Evolutionary conservation across 2,329 filamentous ascomycete genomes (phyloP).

Genomic region (Penicillium sp.): DNA sequence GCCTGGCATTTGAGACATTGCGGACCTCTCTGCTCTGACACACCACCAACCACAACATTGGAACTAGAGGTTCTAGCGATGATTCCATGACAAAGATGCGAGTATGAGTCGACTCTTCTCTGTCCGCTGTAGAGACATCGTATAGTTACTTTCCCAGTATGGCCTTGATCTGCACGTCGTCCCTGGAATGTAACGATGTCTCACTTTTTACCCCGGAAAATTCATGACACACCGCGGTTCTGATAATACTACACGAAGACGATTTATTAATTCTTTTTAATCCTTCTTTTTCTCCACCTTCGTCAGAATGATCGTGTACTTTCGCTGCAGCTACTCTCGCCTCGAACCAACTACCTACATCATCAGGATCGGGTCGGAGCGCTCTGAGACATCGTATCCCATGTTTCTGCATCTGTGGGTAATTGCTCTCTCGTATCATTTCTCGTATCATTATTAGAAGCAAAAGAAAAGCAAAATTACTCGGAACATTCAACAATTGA

Average conservation of each 20-base stretch:
- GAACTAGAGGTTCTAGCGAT: background rate
- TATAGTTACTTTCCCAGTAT: conserved; percentile 1
- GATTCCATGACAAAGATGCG: background rate
- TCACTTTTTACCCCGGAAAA: conserved; percentile 15
- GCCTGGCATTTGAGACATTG: conserved; percentile 2
- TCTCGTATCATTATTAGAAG: background rate
- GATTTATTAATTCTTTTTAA: background rate
- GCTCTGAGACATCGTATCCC: conserved; percentile 16
- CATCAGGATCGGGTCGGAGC: conserved; percentile 5
- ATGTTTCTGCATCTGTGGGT: background rate
- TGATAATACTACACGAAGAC: background rate
- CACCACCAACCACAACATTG: conserved; percentile 19
- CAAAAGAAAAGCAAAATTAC: background rate
- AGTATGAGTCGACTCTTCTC: background rate
- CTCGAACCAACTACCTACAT: background rate
- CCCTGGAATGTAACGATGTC: conserved; percentile 25
- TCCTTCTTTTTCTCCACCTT: conserved; percentile 11
- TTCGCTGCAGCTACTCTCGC: background rate
- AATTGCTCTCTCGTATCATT: background rate
- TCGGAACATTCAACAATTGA: background rate
- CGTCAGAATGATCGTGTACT: background rate
- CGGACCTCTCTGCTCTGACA: conserved; percentile 13
- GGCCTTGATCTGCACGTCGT: conserved; percentile 4
- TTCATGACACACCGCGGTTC: background rate
- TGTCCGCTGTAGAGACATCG: background rate